Conservation (phyloP, 148 eudicot species). For the Tetragonia tetragonoides region DNA sequence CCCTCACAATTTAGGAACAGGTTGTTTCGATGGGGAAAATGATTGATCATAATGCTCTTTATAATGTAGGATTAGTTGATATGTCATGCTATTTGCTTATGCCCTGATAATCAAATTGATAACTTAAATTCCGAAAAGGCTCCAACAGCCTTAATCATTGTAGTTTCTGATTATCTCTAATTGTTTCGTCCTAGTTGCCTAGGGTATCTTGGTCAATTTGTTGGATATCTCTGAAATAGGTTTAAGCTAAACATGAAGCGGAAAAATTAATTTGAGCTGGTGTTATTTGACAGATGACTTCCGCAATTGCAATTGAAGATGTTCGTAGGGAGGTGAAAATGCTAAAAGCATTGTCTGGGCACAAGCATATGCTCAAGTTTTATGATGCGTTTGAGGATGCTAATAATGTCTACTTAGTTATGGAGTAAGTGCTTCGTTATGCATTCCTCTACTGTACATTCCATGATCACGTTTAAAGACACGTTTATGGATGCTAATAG, state of each 20-base stretch:
- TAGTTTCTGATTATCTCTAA: neutral
- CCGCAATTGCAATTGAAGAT: slow-evolving; percentile 96
- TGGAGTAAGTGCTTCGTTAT: slow-evolving; percentile 72
- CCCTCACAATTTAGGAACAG: too few relatives aligned
- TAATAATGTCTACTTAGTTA: slow-evolving; percentile 74
- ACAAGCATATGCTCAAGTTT: slow-evolving; percentile 71
- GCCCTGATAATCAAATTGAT: neutral
- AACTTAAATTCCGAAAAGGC: neutral
- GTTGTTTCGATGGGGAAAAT: too few relatives aligned
- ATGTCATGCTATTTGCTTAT: neutral
- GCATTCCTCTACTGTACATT: neutral
- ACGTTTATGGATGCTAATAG: too few relatives aligned
- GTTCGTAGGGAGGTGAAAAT: slow-evolving; percentile 97
- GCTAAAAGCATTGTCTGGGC: slow-evolving; percentile 86
- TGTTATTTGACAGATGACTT: slow-evolving; percentile 69
- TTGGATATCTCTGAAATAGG: neutral
- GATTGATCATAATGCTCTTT: neutral
- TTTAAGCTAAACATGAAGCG: neutral
- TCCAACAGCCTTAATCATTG: too few relatives aligned
- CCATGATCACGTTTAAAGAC: too few relatives aligned
- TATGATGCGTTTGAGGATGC: slow-evolving; percentile 91
- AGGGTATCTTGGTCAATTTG: neutral
- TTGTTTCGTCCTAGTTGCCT: neutral
- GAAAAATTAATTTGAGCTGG: slow-evolving; percentile 5
- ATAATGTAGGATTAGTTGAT: neutral